These are phyloP conservation scores for Mucor irregularis DNA, from an alignment of 371 early-diverging fungal genomes.

Conservation along the genomic window DNA sequence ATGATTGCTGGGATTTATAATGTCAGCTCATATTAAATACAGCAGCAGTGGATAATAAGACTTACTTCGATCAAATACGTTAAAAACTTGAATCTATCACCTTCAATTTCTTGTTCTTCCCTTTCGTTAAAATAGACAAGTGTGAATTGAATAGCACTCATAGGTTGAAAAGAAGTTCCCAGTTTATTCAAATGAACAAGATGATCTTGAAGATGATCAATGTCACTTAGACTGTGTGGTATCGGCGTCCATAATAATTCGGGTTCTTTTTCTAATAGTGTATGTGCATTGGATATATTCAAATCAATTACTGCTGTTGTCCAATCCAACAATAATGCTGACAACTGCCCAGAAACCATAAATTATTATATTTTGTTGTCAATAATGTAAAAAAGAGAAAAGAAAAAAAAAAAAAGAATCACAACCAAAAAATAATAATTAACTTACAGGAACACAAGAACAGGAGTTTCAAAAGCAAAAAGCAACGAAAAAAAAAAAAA, in stretches of 20 bases:
- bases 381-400: neutral
- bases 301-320: conserved; percentile 28
- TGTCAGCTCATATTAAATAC: neutral
- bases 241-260: conserved; percentile 38
- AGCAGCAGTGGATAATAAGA: neutral
- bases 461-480: neutral
- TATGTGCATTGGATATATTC: conserved; percentile 22
- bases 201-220: conserved; percentile 13
- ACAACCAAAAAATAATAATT: neutral
- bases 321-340: conserved; percentile 34
- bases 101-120: neutral
- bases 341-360: conserved; percentile 9
- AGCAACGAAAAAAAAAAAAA: neutral
- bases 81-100: conserved; percentile 6
- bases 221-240: conserved; percentile 14
- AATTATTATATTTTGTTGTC: neutral
- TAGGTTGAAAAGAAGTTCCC: conserved; percentile 27
- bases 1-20: conserved; percentile 18
- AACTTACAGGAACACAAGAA: neutral
- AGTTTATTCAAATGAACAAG: conserved; percentile 18
- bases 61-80: conserved; percentile 31
- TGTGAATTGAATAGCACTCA: conserved; percentile 25
- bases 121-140: conserved; percentile 5
- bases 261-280: conserved; percentile 22
- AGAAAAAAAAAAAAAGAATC: neutral